phyloP scores from a whole-genome alignment of 2,329 filamentous ascomycete genomes.

The Aspergillus sp. region DNA sequence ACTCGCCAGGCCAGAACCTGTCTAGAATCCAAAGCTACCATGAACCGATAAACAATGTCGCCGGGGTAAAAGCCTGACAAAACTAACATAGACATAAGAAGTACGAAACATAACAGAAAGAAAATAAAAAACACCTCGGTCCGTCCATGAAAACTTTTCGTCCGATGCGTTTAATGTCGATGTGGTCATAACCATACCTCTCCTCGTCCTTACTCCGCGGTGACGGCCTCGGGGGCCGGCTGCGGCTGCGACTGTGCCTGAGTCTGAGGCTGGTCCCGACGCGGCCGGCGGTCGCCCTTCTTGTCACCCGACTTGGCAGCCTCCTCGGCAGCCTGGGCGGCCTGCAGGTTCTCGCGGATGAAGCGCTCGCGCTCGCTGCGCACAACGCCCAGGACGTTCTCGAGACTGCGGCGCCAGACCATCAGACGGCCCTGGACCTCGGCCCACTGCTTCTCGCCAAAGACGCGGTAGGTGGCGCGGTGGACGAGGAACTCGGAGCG shows the following conservation, averaged over 20 bases:
- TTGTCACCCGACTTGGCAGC: slow-evolving; percentile 33
- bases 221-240: slow-evolving; percentile 1
- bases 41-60: slow-evolving; percentile 12
- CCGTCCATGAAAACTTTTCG: slow-evolving; percentile 2
- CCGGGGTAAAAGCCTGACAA: slow-evolving; percentile 1
- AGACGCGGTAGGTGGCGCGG: slow-evolving; percentile 93
- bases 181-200: not conserved
- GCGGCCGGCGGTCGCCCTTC: slow-evolving; percentile 32
- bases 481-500: slow-evolving; percentile 93
- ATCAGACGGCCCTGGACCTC: slow-evolving; percentile 89
- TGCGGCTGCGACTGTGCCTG: slow-evolving; percentile 11
- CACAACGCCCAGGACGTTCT: slow-evolving; percentile 74
- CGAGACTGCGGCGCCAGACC: slow-evolving; percentile 82
- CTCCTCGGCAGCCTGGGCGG: slow-evolving; percentile 42
- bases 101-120: slow-evolving; percentile 17
- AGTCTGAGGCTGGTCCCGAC: slow-evolving; percentile 24
- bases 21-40: slow-evolving; percentile 19
- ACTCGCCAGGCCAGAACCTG: slow-evolving; percentile 10
- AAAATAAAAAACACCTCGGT: slow-evolving; percentile 4
- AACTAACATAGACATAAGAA: slow-evolving; percentile 12
- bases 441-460: slow-evolving; percentile 96
- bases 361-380: slow-evolving; percentile 78
- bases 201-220: not conserved
- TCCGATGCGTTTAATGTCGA: not conserved
- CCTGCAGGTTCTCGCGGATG: slow-evolving; percentile 63